Evolutionary conservation across 306 rosid genomes (phyloP), one percentile per base, ranked within the genome.

Genomic region (Citrullus amarus): DNA sequence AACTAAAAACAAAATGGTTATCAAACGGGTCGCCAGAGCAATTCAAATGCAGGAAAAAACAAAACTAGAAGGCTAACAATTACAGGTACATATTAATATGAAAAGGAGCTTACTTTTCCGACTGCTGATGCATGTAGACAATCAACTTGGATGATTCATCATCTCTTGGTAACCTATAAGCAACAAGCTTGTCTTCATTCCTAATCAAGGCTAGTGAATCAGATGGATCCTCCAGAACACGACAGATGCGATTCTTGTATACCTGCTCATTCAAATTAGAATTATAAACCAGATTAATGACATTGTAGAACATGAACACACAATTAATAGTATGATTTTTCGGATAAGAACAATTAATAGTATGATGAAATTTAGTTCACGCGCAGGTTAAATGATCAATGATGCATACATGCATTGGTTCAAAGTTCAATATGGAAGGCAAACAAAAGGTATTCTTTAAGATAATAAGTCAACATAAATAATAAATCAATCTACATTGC

Each of bases 131-230:
- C 74, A 54, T 38, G 84, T 87, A 93, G 68, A 86, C 82, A 84
- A 90, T 82, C 86, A 91, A 75, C 79, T 77, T 62, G 76, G 79
- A 72, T 55, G 75, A 69, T 78, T 84, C 90, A 59, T 25, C 65
- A 77, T 82, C 79, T 80, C 89, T 93, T 63, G 85, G 88, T 55
- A 90, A 66, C 67, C 93, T 92, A 78, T 93, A 93, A 54, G 96
- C 97, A 0, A 89, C 96, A 85, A 93, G 89, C 79, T 38, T 82
- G 85, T 91, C 98, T 59, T 79, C 90, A 82, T 90, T 93, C 85
- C 96, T 89, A 51, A 91, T 87, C 71, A 82, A 93, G 57, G 56
- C 86, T 63, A 91, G 78, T 6, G 73, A 84, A 78, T 87, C 91
- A 77, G 86, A 83, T 48, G 86, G 97, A 34, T 85, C 87, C 81